Evolutionary conservation across 2,329 filamentous ascomycete species (phyloP).

Genomic region (Xylaria sp.): DNA sequence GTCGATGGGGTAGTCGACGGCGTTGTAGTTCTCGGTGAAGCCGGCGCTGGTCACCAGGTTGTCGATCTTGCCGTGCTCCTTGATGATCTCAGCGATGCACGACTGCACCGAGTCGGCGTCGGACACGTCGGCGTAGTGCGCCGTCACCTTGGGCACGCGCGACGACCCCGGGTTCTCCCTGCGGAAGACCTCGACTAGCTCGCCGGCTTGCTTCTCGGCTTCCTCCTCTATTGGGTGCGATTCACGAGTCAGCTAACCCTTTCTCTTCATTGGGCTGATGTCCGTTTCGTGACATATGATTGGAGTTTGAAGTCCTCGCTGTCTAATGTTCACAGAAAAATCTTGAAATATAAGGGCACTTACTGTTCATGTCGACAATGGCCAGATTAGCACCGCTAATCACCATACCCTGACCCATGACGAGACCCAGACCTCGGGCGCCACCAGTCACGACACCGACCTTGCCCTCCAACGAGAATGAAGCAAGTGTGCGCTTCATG

Average conservation of each 20-base stretch:
- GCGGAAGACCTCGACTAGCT: conserved; percentile 78
- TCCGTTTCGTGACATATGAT: not conserved
- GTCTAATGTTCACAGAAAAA: not conserved
- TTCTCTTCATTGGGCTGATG: not conserved
- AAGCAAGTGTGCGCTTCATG: conserved; percentile 84
- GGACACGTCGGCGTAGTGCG: conserved; percentile 89
- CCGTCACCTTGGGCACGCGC: conserved; percentile 83
- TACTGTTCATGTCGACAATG: conserved; percentile 93
- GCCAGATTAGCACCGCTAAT: conserved; percentile 89
- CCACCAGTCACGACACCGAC: conserved; percentile 90
- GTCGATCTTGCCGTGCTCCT: conserved; percentile 83
- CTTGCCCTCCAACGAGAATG: conserved; percentile 86
- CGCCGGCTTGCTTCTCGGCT: conserved; percentile 78
- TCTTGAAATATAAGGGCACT: conserved; percentile 47
- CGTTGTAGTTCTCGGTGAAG: conserved; percentile 95
- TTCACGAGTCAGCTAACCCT: conserved; percentile 33
- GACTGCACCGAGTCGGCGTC: conserved; percentile 80
- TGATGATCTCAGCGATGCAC: conserved; percentile 75
- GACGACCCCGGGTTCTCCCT: conserved; percentile 79
- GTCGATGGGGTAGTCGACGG: conserved; percentile 88
- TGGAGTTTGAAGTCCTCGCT: not conserved
- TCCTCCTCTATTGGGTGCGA: conserved; percentile 72
- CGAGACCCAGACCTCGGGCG: conserved; percentile 86
- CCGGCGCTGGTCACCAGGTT: conserved; percentile 95
- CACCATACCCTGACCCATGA: conserved; percentile 92